Evolutionary conservation across 2,329 filamentous ascomycete genomes (phyloP).

Genomic region (Lomentospora prolificans): DNA sequence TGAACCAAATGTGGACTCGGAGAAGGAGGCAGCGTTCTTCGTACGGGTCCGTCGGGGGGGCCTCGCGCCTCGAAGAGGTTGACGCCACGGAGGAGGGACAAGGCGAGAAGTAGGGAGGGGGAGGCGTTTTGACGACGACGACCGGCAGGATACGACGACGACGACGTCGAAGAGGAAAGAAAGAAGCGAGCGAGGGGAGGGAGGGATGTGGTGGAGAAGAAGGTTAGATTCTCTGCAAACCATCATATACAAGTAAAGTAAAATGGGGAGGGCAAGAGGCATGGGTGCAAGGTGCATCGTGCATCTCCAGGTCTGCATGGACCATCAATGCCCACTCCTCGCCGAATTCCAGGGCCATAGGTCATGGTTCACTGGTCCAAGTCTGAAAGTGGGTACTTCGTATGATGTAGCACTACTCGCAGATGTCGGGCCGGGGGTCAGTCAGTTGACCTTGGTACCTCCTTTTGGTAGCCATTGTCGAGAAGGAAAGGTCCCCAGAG

Average conservation of each 20-base stretch:
- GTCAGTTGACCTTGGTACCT: not conserved
- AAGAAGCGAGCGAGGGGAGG: conserved; percentile 6
- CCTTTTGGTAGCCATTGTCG: not conserved
- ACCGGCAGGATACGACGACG: not conserved
- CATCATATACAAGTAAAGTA: not conserved
- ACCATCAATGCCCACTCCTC: not conserved
- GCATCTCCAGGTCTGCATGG: not conserved
- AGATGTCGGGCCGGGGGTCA: not conserved
- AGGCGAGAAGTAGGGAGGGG: not conserved
- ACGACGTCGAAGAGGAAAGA: not conserved
- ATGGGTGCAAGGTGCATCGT: not conserved
- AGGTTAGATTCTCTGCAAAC: not conserved
- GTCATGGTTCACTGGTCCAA: not conserved
- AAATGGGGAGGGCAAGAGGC: not conserved
- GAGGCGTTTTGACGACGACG: conserved; percentile 4
- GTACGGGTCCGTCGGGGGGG: not conserved
- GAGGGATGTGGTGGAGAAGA: not conserved
- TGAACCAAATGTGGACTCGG: not conserved
- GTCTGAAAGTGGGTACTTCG: not conserved
- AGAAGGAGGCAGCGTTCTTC: not conserved
- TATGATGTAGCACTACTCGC: not conserved
- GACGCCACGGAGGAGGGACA: conserved; percentile 1
- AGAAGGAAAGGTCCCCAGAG: not conserved
- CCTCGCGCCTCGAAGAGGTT: not conserved
- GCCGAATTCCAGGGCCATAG: not conserved